Percentiles rank a stretch among this genome's conserved stretches.
Conservation (phyloP, 148 eudicot genomes). For the Euryodendron excelsum region DNA sequence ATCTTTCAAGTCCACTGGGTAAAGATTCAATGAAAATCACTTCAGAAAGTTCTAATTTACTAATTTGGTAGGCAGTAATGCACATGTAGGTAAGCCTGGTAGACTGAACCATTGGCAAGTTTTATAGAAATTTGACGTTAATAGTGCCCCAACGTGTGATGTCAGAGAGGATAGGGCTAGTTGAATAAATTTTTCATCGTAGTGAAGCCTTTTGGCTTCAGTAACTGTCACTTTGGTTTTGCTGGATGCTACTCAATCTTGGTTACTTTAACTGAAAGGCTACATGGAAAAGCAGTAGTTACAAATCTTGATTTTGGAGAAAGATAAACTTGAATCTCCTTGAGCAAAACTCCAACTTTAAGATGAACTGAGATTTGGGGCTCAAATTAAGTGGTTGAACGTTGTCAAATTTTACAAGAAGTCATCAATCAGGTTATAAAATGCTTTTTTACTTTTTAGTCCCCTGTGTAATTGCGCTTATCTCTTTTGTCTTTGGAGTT, state of each 20-base stretch:
- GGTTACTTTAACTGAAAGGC: too few species aligned
- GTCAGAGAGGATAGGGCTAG: too few species aligned
- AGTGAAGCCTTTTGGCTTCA: too few species aligned
- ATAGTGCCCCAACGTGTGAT: too few species aligned
- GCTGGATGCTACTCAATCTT: too few species aligned
- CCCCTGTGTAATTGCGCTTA: neutral
- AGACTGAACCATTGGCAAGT: too few species aligned
- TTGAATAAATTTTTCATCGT: too few species aligned
- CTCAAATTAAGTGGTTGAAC: neutral
- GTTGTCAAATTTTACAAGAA: neutral
- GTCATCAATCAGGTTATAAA: neutral
- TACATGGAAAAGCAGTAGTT: too few species aligned
- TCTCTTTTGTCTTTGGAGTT: neutral
- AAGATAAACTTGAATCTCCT: neutral
- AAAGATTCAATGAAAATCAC: neutral
- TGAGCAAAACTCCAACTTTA: neutral
- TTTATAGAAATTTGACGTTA: too few species aligned
- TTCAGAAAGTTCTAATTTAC: neutral
- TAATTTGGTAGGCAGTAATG: neutral
- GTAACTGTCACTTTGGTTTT: too few species aligned
- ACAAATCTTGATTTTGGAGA: too few species aligned
- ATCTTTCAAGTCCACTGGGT: neutral
- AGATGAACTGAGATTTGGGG: neutral
- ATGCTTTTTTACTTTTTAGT: neutral
- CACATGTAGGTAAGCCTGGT: too few species aligned